phyloP scores from a whole-genome alignment of 208 protist genomes.

The Herpetomonas samuelpessoai region DNA sequence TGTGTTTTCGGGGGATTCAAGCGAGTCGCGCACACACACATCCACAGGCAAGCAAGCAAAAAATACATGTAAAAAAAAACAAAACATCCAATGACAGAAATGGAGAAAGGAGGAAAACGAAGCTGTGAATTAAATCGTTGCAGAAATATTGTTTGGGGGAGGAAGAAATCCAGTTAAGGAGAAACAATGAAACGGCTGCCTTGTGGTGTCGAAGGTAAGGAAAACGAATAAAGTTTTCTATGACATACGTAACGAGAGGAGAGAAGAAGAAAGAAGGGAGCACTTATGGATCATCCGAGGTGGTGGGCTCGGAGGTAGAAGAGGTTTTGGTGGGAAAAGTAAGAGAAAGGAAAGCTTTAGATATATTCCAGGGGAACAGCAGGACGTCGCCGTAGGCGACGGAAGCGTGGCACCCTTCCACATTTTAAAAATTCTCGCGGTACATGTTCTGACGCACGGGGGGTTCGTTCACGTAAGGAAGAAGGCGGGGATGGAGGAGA shows the following conservation, averaged over 20 bases:
- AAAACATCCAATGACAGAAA: slow-evolving; percentile 2
- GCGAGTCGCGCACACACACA: background rate
- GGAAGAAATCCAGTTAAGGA: too few relatives aligned
- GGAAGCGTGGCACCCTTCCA: too few relatives aligned
- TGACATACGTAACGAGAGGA: background rate
- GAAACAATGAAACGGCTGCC: too few relatives aligned
- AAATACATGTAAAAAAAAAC: slow-evolving; percentile 9
- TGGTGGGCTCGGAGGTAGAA: too few relatives aligned
- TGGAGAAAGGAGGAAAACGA: slow-evolving; percentile 1
- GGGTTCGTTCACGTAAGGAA: background rate
- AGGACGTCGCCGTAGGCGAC: too few relatives aligned
- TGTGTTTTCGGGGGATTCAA: background rate
- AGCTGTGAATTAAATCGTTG: too few relatives aligned
- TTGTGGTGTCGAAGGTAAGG: too few relatives aligned
- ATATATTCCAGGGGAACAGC: too few relatives aligned
- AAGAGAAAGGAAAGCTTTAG: background rate
- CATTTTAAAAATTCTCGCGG: too few relatives aligned
- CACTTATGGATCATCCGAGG: too few relatives aligned
- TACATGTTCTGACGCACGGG: background rate
- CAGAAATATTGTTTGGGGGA: too few relatives aligned
- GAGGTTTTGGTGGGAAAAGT: background rate
- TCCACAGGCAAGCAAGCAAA: slow-evolving; percentile 6
- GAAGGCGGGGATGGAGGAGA: slow-evolving; percentile 1
- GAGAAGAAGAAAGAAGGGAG: background rate
- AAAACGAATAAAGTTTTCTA: background rate